Conservation (phyloP, 2,329 filamentous ascomycete species). For the Fusarium temperatum region DNA sequence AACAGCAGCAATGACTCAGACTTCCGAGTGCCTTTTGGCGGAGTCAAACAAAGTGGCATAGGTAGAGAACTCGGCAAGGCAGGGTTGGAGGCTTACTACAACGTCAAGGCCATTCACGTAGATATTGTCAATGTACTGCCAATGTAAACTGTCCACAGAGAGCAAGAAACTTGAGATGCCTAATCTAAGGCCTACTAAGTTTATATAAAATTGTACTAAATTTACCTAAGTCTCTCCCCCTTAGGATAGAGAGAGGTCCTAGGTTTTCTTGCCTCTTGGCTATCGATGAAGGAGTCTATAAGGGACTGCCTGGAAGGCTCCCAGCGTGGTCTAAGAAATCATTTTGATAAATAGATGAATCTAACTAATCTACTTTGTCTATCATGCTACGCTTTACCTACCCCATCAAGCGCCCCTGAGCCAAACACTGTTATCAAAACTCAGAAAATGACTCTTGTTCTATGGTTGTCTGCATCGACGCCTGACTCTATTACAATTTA, state of each 20-base stretch:
- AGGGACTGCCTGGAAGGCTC: neutral
- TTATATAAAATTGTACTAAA: neutral
- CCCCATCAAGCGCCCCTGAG: neutral
- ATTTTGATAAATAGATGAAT: neutral
- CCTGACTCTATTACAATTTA: neutral
- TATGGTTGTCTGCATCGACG: neutral
- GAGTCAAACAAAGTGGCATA: conserved; percentile 1
- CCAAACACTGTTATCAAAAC: neutral
- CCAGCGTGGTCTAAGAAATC: neutral
- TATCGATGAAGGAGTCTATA: neutral
- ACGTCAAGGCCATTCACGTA: neutral
- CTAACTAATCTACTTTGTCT: neutral
- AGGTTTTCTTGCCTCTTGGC: neutral
- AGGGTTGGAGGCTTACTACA: neutral
- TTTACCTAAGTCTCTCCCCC: neutral
- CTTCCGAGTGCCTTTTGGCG: neutral
- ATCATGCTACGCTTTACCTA: neutral
- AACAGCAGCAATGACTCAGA: conserved; percentile 1
- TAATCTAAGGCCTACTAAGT: neutral
- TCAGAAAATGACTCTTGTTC: neutral
- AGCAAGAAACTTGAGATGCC: neutral
- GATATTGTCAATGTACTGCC: neutral
- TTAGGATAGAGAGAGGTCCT: neutral
- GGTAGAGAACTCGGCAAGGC: neutral
- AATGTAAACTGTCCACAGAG: neutral